Percentiles rank a stretch among this genome's conserved stretches.
Conservation (phyloP, 176 grass and related monocot genomes). For the Ensete glaucum region DNA sequence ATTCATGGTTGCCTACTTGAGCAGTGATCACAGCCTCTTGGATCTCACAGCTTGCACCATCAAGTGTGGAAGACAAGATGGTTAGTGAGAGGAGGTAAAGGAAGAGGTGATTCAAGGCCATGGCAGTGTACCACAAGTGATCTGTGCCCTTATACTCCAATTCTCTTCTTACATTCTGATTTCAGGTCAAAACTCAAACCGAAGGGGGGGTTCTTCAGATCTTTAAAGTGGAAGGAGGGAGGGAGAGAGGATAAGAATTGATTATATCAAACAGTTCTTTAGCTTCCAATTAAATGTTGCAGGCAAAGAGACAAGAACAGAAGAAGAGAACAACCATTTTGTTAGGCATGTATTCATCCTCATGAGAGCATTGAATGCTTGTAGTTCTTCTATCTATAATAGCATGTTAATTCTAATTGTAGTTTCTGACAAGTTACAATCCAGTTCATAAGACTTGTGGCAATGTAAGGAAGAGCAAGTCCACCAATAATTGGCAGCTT, state of each 20-base stretch:
- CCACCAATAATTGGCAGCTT: no score
- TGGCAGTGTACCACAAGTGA: no score
- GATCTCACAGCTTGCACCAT: background rate
- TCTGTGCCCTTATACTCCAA: no score
- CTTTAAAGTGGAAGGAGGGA: background rate
- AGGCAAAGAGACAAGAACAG: background rate
- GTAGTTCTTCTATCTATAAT: no score
- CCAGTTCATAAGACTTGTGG: no score
- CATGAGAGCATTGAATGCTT: no score
- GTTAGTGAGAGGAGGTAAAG: background rate
- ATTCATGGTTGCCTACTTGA: background rate
- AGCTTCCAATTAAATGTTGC: background rate
- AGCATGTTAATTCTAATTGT: no score
- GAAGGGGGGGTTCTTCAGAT: background rate
- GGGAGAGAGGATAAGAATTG: background rate
- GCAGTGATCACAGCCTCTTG: background rate
- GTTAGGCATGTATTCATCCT: background rate
- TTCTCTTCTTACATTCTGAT: no score
- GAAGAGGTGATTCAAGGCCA: background rate
- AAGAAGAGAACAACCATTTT: background rate
- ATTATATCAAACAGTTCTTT: background rate
- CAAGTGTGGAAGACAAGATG: background rate
- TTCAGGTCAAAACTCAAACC: no score
- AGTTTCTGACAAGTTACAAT: no score
- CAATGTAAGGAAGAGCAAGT: no score